phyloP scores from a whole-genome alignment of 2,329 filamentous ascomycete genomes.

The Scytalidium sp. region DNA sequence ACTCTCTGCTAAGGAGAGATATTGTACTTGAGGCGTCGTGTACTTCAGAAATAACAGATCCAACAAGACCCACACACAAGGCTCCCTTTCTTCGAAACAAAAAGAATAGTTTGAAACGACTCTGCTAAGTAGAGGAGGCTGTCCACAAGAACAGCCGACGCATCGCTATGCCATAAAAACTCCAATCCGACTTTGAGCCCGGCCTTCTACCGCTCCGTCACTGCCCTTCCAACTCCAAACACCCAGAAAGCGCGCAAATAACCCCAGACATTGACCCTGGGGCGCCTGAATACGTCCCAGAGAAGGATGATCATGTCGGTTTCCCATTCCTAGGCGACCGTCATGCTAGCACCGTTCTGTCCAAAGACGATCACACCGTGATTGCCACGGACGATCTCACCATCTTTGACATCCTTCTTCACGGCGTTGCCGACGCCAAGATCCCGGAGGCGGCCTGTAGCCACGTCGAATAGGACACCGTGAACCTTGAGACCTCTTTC shows the following conservation, averaged over 20 bases:
- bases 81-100: too few relatives aligned
- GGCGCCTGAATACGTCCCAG: not conserved
- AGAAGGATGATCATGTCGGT: too few relatives aligned
- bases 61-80: too few relatives aligned
- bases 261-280: not conserved
- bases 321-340: too few relatives aligned
- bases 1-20: too few relatives aligned
- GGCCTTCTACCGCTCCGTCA: not conserved
- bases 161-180: not conserved
- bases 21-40: too few relatives aligned
- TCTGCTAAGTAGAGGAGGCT: too few relatives aligned
- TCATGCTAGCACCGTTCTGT: slow-evolving; percentile 36
- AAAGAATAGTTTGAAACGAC: too few relatives aligned
- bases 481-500: slow-evolving; percentile 72
- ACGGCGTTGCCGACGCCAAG: slow-evolving; percentile 39
- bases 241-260: not conserved
- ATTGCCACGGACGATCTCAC: slow-evolving; percentile 38
- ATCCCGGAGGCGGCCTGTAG: slow-evolving; percentile 45
- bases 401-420: slow-evolving; percentile 5
- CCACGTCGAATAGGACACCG: slow-evolving; percentile 71
- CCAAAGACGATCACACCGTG: slow-evolving; percentile 51
- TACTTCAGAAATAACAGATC: too few relatives aligned
- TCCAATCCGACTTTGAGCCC: not conserved
- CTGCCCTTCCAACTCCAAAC: not conserved
- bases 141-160: not conserved